These are phyloP conservation scores for Emmonsia crescens DNA, from an alignment of 2,329 filamentous ascomycete species.

Conservation along the genomic window DNA sequence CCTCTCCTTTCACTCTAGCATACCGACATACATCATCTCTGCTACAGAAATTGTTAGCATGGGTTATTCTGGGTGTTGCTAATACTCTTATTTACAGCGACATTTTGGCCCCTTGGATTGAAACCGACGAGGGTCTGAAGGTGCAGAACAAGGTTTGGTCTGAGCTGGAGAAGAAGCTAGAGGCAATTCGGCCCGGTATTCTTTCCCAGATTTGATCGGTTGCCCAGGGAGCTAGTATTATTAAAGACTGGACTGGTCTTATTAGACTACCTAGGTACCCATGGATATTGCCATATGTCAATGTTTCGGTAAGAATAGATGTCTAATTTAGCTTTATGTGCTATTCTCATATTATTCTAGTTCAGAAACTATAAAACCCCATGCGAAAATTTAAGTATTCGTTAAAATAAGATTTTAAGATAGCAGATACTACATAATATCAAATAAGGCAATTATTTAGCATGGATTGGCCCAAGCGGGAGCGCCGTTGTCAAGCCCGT, in stretches of 20 bases:
- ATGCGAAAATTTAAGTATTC: background rate
- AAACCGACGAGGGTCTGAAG: slow-evolving; percentile 6
- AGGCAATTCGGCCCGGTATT: slow-evolving; percentile 7
- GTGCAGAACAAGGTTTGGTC: slow-evolving; percentile 8
- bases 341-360: background rate
- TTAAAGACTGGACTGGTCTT: background rate
- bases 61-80: background rate
- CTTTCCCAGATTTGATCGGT: background rate
- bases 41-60: background rate
- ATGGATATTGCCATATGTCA: background rate
- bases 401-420: background rate
- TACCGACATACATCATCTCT: background rate
- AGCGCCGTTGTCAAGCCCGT: background rate
- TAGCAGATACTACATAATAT: background rate
- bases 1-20: background rate
- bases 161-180: slow-evolving; percentile 10
- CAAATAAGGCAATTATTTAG: background rate
- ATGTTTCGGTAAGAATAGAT: background rate
- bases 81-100: background rate
- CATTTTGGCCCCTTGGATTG: slow-evolving; percentile 4
- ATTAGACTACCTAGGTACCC: background rate
- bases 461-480: background rate
- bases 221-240: background rate
- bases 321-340: background rate
- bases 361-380: background rate